A percentile compares a stretch with the other conserved stretches of the same genome.
These are phyloP conservation scores for Penicillium diatomitis DNA, from an alignment of 495 filamentous ascomycete species.

Conservation along the genomic window DNA sequence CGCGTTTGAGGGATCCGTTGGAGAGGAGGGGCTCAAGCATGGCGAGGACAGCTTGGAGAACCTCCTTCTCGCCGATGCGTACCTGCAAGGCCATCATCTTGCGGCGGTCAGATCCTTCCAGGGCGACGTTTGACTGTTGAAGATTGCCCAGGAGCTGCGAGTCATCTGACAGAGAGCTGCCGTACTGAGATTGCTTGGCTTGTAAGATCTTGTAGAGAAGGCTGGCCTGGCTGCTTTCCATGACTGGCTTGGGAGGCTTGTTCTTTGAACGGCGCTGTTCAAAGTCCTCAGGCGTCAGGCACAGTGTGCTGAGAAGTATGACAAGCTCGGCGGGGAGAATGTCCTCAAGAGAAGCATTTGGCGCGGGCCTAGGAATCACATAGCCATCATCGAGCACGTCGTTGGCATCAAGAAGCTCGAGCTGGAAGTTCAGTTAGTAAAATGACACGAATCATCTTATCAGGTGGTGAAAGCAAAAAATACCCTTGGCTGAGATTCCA, in stretches of 20 bases:
- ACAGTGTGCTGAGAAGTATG: slow-evolving; percentile 38
- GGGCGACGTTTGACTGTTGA: slow-evolving; percentile 9
- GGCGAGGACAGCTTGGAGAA: slow-evolving; percentile 44
- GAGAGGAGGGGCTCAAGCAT: slow-evolving; percentile 21
- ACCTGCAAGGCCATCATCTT: slow-evolving; percentile 65
- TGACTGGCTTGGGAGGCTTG: slow-evolving; percentile 37
- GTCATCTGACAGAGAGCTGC: slow-evolving; percentile 56
- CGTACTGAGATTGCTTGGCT: slow-evolving; percentile 41
- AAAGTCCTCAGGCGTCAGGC: slow-evolving; percentile 31
- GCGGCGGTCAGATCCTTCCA: slow-evolving; percentile 27
- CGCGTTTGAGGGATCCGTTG: slow-evolving; percentile 18
- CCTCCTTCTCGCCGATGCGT: slow-evolving; percentile 69
- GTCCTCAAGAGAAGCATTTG: slow-evolving; percentile 27
- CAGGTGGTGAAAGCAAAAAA: slow-evolving; percentile 3
- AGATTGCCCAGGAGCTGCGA: slow-evolving; percentile 37
- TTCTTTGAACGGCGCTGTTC: slow-evolving; percentile 29
- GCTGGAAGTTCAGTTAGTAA: slow-evolving; percentile 9
- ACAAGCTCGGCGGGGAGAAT: slow-evolving; percentile 40
- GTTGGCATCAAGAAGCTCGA: slow-evolving; percentile 40
- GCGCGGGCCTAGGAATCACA: slow-evolving; percentile 32
- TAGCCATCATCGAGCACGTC: slow-evolving; percentile 48
- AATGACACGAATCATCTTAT: no score
- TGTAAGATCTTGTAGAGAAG: slow-evolving; percentile 25
- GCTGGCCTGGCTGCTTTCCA: slow-evolving; percentile 19
- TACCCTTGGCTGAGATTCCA: slow-evolving; percentile 38